phyloP scores from a whole-genome alignment of 495 filamentous ascomycete genomes.

The Endocarpon pusillum region DNA sequence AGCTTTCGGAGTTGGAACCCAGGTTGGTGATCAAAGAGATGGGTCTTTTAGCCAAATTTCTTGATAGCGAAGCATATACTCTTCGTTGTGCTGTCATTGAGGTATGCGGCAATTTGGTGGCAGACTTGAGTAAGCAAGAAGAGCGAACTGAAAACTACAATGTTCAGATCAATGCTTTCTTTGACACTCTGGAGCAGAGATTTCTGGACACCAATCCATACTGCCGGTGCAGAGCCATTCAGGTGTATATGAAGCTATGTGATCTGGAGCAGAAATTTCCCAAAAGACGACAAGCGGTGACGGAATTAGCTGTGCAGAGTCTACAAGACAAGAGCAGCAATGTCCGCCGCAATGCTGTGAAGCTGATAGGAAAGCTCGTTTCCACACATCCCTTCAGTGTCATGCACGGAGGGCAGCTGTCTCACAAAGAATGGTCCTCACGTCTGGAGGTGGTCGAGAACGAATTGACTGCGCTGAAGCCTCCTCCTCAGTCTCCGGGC shows the following conservation, averaged over 20 bases:
- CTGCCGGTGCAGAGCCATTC: conserved; percentile 77
- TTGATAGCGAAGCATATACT: conserved; percentile 92
- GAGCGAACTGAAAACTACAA: conserved; percentile 83
- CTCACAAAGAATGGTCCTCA: conserved; percentile 65
- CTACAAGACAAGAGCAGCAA: conserved; percentile 97
- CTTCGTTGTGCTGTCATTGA: conserved; percentile 88
- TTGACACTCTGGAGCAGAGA: conserved; percentile 87
- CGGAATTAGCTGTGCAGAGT: conserved; percentile 72
- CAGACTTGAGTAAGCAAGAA: conserved; percentile 77
- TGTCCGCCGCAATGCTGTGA: conserved; percentile 87
- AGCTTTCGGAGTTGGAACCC: conserved; percentile 89
- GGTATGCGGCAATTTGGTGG: conserved; percentile 94
- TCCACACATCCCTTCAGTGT: conserved; percentile 86
- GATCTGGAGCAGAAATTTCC: conserved; percentile 89
- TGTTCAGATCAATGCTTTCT: conserved; percentile 87
- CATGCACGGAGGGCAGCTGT: conserved; percentile 77
- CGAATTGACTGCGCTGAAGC: conserved; percentile 66
- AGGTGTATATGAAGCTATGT: conserved; percentile 83
- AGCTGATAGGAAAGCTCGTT: conserved; percentile 69
- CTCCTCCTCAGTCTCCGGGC: conserved; percentile 59
- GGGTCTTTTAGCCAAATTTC: conserved; percentile 76
- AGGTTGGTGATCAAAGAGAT: conserved; percentile 93
- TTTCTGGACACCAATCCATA: conserved; percentile 97
- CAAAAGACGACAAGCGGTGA: conserved; percentile 70
- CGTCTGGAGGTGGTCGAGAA: conserved; percentile 63